Evolutionary conservation across 2,329 filamentous ascomycete species (phyloP).

Genomic region (Colletotrichum sp.): DNA sequence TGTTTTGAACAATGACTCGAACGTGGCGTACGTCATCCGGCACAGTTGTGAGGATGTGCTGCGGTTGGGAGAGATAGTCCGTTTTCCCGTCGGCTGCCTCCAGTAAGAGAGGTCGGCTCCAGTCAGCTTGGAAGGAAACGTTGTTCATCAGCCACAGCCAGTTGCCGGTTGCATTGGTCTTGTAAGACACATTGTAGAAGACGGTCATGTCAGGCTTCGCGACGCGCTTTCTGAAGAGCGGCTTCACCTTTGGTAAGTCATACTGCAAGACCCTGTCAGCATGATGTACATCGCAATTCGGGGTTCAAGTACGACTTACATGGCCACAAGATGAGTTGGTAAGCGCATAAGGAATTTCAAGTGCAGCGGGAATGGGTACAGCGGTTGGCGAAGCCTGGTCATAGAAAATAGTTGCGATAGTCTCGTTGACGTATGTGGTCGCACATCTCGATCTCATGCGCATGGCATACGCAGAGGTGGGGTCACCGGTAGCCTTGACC

Average conservation of each 20-base stretch:
- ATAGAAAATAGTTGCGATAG: neutral
- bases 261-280: neutral
- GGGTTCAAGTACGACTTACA: neutral
- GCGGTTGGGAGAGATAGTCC: neutral
- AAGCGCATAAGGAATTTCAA: neutral
- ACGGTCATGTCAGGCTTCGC: neutral
- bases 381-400: neutral
- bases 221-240: slow-evolving; percentile 8
- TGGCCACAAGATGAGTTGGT: neutral
- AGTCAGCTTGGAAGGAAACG: slow-evolving; percentile 13
- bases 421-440: neutral
- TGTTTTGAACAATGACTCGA: slow-evolving; percentile 65
- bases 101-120: slow-evolving; percentile 2
- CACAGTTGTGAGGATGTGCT: slow-evolving; percentile 5
- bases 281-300: neutral
- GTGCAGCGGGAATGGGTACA: neutral
- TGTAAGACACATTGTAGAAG: neutral
- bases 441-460: slow-evolving; percentile 1
- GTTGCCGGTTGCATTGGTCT: slow-evolving; percentile 1
- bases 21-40: slow-evolving; percentile 33
- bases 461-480: neutral
- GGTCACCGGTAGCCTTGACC: slow-evolving; percentile 2
- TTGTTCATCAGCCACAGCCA: slow-evolving; percentile 8
- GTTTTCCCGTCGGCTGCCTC: neutral
- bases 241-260: neutral